These are phyloP conservation scores for Nigrograna mackinnonii DNA, from an alignment of 2,329 filamentous ascomycete species.

Conservation along the genomic window DNA sequence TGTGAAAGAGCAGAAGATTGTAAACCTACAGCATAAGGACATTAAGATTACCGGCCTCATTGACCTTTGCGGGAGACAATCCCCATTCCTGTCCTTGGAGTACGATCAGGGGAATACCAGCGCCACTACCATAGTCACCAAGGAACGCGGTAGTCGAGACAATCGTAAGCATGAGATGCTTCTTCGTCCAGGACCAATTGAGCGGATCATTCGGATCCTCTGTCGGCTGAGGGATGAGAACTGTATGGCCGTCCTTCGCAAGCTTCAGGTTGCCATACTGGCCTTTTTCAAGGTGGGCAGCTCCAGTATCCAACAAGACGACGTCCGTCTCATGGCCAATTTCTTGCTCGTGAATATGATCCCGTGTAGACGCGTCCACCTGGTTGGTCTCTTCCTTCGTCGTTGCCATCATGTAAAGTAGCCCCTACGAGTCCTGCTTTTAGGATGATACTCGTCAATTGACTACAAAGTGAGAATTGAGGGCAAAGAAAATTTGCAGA, in stretches of 20 bases:
- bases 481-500: neutral
- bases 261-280: constrained; percentile 34
- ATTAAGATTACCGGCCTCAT: constrained; percentile 57
- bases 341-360: constrained; percentile 20
- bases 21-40: constrained; percentile 53
- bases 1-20: neutral
- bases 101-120: constrained; percentile 33
- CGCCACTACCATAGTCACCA: constrained; percentile 53
- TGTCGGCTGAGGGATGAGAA: constrained; percentile 57
- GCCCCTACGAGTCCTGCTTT: neutral
- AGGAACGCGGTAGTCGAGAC: constrained; percentile 52
- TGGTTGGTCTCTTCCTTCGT: constrained; percentile 3
- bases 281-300: constrained; percentile 24
- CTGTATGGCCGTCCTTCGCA: constrained; percentile 43
- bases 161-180: constrained; percentile 54
- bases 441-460: neutral
- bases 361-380: constrained; percentile 9
- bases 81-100: constrained; percentile 49
- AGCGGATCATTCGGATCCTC: constrained; percentile 54
- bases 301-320: constrained; percentile 22
- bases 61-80: constrained; percentile 53
- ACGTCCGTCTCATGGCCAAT: constrained; percentile 20
- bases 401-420: neutral
- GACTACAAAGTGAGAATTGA: neutral
- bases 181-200: constrained; percentile 55